Conservation (phyloP, 305 asterid genomes). For the Solanum chacoense region DNA sequence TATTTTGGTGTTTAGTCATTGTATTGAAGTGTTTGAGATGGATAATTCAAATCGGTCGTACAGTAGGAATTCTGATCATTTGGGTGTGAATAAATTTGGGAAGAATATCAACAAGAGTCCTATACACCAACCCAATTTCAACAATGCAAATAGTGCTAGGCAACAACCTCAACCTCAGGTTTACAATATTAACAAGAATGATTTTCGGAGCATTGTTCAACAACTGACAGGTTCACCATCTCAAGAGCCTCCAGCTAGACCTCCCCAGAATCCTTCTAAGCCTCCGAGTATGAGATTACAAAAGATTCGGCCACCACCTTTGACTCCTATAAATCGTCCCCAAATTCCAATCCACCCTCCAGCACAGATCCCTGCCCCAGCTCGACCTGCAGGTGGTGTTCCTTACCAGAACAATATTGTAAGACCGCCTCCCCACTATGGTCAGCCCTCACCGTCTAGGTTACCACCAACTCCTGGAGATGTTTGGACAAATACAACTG, state of each 20-base stretch:
- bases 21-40: conserved; percentile 27
- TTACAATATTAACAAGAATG: conserved; percentile 71
- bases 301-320: conserved; percentile 78
- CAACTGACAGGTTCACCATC: conserved; percentile 78
- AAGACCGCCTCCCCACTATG: conserved; percentile 49
- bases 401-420: conserved; percentile 36
- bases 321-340: conserved; percentile 56
- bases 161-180: conserved; percentile 90
- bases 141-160: conserved; percentile 13
- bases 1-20: not conserved
- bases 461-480: conserved; percentile 54
- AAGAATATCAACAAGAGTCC: conserved; percentile 84
- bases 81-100: conserved; percentile 80
- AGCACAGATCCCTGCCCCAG: conserved; percentile 24
- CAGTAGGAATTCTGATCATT: conserved; percentile 45
- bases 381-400: conserved; percentile 20
- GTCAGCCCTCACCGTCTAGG: conserved; percentile 34
- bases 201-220: conserved; percentile 68
- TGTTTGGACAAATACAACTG: conserved; percentile 54
- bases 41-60: conserved; percentile 47
- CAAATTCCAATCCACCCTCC: conserved; percentile 45
- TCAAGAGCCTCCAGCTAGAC: conserved; percentile 43
- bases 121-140: conserved; percentile 63
- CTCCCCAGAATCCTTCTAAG: conserved; percentile 55
- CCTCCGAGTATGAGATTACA: conserved; percentile 66